Percentiles rank a stretch among this genome's conserved stretches.
These are phyloP conservation scores for Mimosa bimucronata DNA, from an alignment of 306 rosid species.

Conservation along the genomic window DNA sequence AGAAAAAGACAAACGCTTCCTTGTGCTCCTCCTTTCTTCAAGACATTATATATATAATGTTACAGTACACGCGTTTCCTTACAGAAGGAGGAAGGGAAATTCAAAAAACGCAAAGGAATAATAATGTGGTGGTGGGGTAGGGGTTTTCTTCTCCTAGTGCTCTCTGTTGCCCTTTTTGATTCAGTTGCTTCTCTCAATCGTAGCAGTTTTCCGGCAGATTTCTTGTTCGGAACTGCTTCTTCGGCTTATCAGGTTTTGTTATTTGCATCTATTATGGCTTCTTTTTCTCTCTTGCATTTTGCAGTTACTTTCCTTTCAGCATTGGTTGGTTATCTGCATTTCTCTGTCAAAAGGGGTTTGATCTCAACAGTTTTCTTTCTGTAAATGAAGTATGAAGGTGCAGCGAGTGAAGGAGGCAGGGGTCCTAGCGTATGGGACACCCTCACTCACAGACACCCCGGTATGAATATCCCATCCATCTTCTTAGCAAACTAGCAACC, in stretches of 20 bases:
- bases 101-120: no score
- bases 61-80: not conserved
- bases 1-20: constrained; percentile 14
- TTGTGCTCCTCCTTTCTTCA: not conserved
- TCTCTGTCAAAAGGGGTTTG: not conserved
- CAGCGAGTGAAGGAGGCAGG: constrained; percentile 60
- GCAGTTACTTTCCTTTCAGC: not conserved
- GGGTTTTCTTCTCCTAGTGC: constrained; percentile 32
- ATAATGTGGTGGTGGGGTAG: constrained; percentile 44
- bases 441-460: constrained; percentile 58
- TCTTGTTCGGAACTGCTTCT: constrained; percentile 61
- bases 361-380: not conserved
- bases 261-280: not conserved
- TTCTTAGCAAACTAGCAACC: not conserved
- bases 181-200: constrained; percentile 48
- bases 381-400: constrained; percentile 55
- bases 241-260: constrained; percentile 66
- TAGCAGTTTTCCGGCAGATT: constrained; percentile 52
- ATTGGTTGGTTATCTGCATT: not conserved
- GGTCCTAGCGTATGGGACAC: constrained; percentile 78
- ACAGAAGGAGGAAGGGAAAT: not conserved
- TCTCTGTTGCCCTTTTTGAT: constrained; percentile 27
- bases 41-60: not conserved
- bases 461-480: constrained; percentile 24
- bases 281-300: not conserved